These are phyloP conservation scores for Plasmodium relictum DNA, from an alignment of 169 alveolate genomes.

Conservation along the genomic window DNA sequence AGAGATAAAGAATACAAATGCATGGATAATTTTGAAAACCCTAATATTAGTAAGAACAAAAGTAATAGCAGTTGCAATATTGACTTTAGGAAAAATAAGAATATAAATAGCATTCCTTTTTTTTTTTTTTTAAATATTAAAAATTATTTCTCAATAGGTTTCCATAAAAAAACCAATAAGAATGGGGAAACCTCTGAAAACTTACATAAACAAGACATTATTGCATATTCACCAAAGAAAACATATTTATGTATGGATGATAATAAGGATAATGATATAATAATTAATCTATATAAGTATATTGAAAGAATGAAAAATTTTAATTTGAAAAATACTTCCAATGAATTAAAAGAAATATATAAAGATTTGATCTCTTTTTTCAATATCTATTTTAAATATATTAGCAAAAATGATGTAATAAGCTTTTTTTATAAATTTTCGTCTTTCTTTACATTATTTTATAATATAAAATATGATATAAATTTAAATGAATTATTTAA, in stretches of 20 bases:
- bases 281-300: constrained; percentile 12
- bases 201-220: neutral
- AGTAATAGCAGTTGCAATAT: too few relatives aligned
- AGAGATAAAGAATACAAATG: neutral
- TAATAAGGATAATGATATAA: neutral
- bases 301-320: constrained; percentile 36
- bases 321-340: neutral
- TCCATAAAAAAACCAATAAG: neutral
- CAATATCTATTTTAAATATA: constrained; percentile 21
- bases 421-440: constrained; percentile 75
- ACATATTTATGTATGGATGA: neutral
- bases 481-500: constrained; percentile 7
- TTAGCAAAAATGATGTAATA: constrained; percentile 13
- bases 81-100: too few relatives aligned
- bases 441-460: constrained; percentile 19
- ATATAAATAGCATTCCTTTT: neutral
- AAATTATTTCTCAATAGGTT: neutral
- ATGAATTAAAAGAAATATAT: constrained; percentile 18
- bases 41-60: too few relatives aligned
- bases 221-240: neutral
- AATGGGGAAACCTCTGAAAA: neutral
- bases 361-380: constrained; percentile 28
- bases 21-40: neutral
- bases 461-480: neutral
- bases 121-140: neutral